Evolutionary conservation across 129 eudicot genomes (phyloP).

Genomic region (Cynara cardunculus): DNA sequence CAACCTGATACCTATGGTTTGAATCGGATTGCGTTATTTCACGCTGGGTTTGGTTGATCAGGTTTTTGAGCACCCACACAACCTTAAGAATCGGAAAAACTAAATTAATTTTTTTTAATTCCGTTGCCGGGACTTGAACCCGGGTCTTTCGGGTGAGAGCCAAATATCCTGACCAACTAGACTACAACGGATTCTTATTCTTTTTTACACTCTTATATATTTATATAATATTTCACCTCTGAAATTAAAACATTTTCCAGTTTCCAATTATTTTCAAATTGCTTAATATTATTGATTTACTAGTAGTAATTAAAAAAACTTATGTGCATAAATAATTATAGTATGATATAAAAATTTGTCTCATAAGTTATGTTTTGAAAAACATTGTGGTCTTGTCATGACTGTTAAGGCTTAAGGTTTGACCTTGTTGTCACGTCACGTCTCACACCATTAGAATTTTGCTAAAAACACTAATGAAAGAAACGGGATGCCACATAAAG

Average conservation of each 20-base stretch:
- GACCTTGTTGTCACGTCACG: not conserved
- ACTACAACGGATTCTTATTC: constrained; percentile 31
- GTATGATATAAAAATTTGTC: not conserved
- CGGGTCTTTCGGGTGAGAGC: constrained; percentile 89
- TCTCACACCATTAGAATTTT: not conserved
- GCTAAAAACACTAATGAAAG: not conserved
- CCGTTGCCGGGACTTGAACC: constrained; percentile 86
- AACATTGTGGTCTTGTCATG: not conserved
- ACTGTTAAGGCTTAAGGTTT: not conserved
- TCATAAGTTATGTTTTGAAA: not conserved
- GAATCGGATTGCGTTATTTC: too few relatives aligned
- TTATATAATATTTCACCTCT: too few relatives aligned
- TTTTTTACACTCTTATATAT: too few relatives aligned
- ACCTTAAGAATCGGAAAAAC: too few relatives aligned
- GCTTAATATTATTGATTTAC: not conserved
- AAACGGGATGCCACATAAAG: not conserved
- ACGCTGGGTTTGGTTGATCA: too few relatives aligned
- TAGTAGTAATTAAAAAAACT: not conserved
- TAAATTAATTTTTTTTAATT: not conserved
- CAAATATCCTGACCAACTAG: constrained; percentile 94
- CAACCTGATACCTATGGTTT: too few relatives aligned
- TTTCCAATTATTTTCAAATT: too few relatives aligned
- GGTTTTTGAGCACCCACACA: too few relatives aligned
- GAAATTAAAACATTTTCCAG: too few relatives aligned
- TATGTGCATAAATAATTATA: not conserved